A percentile compares a stretch with the other conserved stretches of the same genome.
Evolutionary conservation across 768 basidiomycete genomes (phyloP).

Genomic region (Tulasnella sp.): DNA sequence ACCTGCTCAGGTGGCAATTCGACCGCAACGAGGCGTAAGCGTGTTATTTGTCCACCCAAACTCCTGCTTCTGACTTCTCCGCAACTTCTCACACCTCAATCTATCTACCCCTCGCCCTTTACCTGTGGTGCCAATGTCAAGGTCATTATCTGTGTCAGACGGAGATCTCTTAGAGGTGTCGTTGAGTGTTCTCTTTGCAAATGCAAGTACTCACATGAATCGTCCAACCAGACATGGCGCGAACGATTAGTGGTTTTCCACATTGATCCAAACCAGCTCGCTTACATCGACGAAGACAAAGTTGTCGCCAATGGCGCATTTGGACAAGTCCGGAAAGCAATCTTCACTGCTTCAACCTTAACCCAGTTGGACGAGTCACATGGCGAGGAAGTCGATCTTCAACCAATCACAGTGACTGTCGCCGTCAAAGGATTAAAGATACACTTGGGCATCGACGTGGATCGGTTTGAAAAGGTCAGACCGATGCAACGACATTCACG

Average conservation of each 20-base stretch:
- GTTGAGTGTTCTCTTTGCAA: not conserved
- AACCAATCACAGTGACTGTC: not conserved
- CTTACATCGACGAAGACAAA: not conserved
- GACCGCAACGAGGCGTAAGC: not conserved
- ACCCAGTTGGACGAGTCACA: not conserved
- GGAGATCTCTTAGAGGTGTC: not conserved
- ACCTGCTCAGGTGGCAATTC: not conserved
- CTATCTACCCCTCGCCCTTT: not conserved
- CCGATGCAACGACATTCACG: not conserved
- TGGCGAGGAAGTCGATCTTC: not conserved
- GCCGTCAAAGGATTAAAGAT: not conserved
- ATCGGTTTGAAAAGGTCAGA: not conserved
- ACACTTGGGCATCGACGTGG: not conserved
- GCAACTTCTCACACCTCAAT: not conserved
- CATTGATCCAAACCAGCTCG: not conserved
- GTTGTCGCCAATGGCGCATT: not conserved
- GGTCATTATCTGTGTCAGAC: not conserved
- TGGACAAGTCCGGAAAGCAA: not conserved
- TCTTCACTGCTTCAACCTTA: not conserved
- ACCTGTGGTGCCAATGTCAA: not conserved
- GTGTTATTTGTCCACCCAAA: not conserved
- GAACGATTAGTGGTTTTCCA: not conserved
- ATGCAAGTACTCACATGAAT: not conserved
- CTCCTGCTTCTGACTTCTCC: not conserved
- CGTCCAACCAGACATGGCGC: not conserved